These are phyloP conservation scores for Isatis lusitanica DNA, from an alignment of 441 rosid genomes.

Conservation along the genomic window DNA sequence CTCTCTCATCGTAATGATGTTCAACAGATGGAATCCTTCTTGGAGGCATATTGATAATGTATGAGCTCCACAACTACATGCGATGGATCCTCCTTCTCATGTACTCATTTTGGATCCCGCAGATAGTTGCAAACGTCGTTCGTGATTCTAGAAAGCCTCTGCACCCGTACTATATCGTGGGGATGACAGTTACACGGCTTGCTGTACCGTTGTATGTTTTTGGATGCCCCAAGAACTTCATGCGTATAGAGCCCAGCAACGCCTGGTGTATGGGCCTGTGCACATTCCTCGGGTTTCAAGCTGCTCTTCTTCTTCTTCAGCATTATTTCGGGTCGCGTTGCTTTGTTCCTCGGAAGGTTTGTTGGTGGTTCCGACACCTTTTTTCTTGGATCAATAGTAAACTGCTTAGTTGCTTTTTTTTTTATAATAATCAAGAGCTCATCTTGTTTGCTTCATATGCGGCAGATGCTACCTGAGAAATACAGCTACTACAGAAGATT, in stretches of 20 bases:
- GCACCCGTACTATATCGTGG: conserved; percentile 91
- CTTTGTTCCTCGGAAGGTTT: conserved; percentile 94
- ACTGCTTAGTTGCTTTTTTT: neutral
- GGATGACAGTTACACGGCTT: conserved; percentile 87
- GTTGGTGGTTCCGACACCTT: conserved; percentile 13
- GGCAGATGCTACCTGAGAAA: conserved; percentile 93
- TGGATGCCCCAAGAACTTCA: conserved; percentile 95
- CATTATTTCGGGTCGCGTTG: conserved; percentile 95
- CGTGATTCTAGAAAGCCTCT: conserved; percentile 94
- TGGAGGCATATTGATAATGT: conserved; percentile 96
- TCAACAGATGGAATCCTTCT: conserved; percentile 93
- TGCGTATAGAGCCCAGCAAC: conserved; percentile 85
- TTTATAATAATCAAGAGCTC: conserved; percentile 9
- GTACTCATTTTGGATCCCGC: conserved; percentile 97
- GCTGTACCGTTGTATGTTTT: conserved; percentile 82
- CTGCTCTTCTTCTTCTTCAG: conserved; percentile 86
- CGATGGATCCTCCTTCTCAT: conserved; percentile 74
- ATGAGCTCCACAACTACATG: conserved; percentile 83
- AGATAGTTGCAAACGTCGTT: conserved; percentile 73
- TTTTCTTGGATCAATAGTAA: neutral
- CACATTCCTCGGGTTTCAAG: conserved; percentile 74
- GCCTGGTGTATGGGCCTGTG: conserved; percentile 75
- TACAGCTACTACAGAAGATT: conserved; percentile 82
- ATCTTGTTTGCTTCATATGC: conserved; percentile 15
- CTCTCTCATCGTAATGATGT: conserved; percentile 14